phyloP scores from a whole-genome alignment of 1,139 yeast genomes.

The Insectozyma bohioensis region DNA sequence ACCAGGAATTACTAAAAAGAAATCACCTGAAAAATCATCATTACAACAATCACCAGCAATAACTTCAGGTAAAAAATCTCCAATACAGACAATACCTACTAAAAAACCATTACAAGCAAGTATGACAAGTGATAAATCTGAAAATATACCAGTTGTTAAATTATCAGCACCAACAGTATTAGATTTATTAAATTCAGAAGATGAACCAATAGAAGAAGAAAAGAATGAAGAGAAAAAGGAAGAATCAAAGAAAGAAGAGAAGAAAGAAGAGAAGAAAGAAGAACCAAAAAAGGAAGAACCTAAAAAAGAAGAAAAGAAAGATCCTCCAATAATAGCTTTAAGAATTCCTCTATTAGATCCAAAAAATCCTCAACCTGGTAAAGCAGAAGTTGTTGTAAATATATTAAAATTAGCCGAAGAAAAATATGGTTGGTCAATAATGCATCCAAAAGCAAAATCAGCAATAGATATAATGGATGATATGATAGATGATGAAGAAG shows the following conservation, averaged over 20 bases:
- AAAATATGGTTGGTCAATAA: conserved; percentile 75
- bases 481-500: conserved; percentile 59
- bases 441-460: conserved; percentile 68
- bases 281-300: conserved; percentile 25
- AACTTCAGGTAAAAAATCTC: too few species aligned
- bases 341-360: conserved; percentile 57
- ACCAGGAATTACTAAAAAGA: conserved; percentile 4
- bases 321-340: conserved; percentile 54
- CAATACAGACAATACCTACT: conserved; percentile 16
- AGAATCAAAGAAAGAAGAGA: conserved; percentile 11
- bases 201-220: conserved; percentile 8
- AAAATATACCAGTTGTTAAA: conserved; percentile 10
- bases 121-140: conserved; percentile 20
- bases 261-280: conserved; percentile 17
- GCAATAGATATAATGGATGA: conserved; percentile 64
- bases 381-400: conserved; percentile 73
- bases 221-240: conserved; percentile 10
- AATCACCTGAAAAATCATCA: conserved; percentile 9
- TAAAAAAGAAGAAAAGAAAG: conserved; percentile 26
- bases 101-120: conserved; percentile 17
- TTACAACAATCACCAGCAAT: conserved; percentile 15
- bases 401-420: conserved; percentile 80
- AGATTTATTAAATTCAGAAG: conserved; percentile 15
- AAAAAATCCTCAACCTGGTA: conserved; percentile 55
- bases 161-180: conserved; percentile 16